Percentiles rank a stretch among this genome's conserved stretches.
phyloP scores from a whole-genome alignment of 345 rosid species.

The thale cress (Arabidopsis thaliana) region DNA sequence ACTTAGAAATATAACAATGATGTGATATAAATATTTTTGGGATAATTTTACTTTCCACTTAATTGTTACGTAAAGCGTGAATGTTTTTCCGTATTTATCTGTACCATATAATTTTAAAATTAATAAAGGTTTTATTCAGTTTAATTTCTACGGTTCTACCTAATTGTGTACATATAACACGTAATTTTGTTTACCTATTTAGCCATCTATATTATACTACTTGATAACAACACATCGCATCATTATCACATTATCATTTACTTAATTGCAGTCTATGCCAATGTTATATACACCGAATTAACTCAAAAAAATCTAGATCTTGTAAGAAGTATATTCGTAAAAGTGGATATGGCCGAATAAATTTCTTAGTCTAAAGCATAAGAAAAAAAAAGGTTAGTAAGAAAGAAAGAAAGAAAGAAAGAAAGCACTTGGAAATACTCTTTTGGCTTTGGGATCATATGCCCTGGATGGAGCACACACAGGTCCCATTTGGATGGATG shows the following conservation, averaged over 20 bases:
- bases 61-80: too few species aligned
- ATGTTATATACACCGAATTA: not conserved
- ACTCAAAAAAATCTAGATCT: not conserved
- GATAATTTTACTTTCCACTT: not conserved
- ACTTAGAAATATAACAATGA: not conserved
- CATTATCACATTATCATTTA: not conserved
- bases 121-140: not conserved
- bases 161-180: not conserved
- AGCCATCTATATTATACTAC: not conserved
- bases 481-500: slow-evolving; percentile 19
- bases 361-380: slow-evolving; percentile 31
- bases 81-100: too few species aligned
- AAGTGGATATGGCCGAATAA: slow-evolving; percentile 18
- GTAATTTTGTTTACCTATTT: not conserved
- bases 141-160: not conserved
- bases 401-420: slow-evolving; percentile 35
- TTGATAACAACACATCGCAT: not conserved
- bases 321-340: slow-evolving; percentile 8
- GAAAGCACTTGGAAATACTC: slow-evolving; percentile 25
- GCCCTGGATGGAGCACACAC: slow-evolving; percentile 31
- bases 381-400: not conserved
- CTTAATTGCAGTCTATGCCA: not conserved
- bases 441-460: slow-evolving; percentile 35
- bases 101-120: too few species aligned
- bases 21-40: not conserved